Conservation (phyloP, 202 grass and related monocot species). For the Digitaria exilis region DNA sequence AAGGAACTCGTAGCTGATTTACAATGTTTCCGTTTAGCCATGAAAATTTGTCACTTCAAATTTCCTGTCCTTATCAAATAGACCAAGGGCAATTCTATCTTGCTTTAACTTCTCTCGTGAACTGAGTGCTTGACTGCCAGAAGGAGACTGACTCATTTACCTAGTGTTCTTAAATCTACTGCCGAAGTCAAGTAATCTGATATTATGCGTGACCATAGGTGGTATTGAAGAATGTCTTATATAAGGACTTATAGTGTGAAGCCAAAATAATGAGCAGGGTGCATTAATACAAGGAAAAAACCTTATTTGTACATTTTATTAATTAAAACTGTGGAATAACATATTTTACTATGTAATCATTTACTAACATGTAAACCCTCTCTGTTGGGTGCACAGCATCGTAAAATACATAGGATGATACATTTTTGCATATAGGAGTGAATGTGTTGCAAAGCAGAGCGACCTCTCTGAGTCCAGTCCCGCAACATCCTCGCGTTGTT, state of each 20-base stretch:
- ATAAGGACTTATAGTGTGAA: conserved; percentile 10
- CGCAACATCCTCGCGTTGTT: conserved; percentile 70
- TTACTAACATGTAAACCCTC: conserved; percentile 67
- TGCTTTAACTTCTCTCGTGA: background rate
- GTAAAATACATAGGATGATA: conserved; percentile 67
- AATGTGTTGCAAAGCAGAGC: conserved; percentile 61
- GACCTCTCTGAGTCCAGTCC: conserved; percentile 71
- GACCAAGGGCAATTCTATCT: background rate
- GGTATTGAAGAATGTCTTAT: background rate
- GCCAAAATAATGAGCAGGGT: background rate
- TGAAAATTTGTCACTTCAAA: background rate
- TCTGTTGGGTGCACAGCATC: conserved; percentile 86
- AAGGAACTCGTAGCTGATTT: background rate
- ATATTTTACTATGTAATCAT: conserved; percentile 62
- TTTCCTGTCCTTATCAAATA: background rate
- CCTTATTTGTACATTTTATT: conserved; percentile 38
- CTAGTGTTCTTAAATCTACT: background rate
- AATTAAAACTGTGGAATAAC: conserved; percentile 55
- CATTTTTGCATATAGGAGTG: conserved; percentile 62
- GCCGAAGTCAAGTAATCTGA: background rate
- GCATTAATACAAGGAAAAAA: background rate
- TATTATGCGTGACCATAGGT: background rate
- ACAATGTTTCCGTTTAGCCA: conserved; percentile 4
- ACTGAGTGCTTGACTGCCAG: background rate
- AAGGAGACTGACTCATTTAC: conserved; percentile 2